Percentiles rank a stretch among this genome's conserved stretches.
Evolutionary conservation across 169 alveolate genomes (phyloP).

Genomic region (Cryptosporidium tyzzeri): DNA sequence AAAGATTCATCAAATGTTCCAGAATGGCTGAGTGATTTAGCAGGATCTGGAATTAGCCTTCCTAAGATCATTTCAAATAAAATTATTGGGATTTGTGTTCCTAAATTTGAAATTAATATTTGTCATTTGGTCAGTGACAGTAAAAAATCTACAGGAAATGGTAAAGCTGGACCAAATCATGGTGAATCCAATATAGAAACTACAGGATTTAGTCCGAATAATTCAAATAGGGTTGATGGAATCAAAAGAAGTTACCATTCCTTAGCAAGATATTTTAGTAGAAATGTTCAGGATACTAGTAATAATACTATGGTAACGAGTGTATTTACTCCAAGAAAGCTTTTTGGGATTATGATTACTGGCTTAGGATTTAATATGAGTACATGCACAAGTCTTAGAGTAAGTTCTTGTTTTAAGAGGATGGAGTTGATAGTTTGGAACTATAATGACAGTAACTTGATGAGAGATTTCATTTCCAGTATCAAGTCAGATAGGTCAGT

Average conservation of each 20-base stretch:
- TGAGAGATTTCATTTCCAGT: constrained; percentile 43
- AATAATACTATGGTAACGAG: background rate
- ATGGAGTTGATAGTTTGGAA: constrained; percentile 52
- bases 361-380: constrained; percentile 42
- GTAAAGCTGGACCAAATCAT: background rate
- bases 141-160: background rate
- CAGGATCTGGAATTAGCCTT: constrained; percentile 60
- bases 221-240: background rate
- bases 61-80: constrained; percentile 57
- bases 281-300: background rate
- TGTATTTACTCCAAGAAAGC: constrained; percentile 37
- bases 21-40: constrained; percentile 55
- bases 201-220: background rate
- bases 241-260: background rate
- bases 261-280: background rate
- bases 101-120: constrained; percentile 45
- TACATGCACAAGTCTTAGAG: constrained; percentile 50
- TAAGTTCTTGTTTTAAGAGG: constrained; percentile 57
- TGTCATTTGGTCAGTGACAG: constrained; percentile 42
- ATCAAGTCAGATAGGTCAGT: constrained; percentile 27
- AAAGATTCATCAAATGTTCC: constrained; percentile 29
- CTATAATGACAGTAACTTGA: constrained; percentile 49
- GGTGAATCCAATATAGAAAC: background rate
- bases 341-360: constrained; percentile 43
- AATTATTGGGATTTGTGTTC: constrained; percentile 49